Percentiles rank a stretch among this genome's conserved stretches.
phyloP scores from a whole-genome alignment of 129 eudicot genomes.

The Chrysanthemum seticuspe region DNA sequence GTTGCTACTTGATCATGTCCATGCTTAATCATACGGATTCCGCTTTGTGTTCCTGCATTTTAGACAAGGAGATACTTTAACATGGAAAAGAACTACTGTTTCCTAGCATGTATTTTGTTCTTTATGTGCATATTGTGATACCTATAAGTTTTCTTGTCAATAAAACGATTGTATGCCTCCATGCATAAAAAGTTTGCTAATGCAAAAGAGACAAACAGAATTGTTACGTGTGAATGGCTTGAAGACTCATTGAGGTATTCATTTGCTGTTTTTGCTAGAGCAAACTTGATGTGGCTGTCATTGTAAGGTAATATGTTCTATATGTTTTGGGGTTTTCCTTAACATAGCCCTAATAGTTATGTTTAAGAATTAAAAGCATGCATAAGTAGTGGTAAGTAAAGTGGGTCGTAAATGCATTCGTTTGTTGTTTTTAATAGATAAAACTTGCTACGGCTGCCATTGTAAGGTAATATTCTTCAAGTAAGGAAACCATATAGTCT shows the following conservation, averaged over 20 bases:
- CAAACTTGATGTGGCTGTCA: neutral
- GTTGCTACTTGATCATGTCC: conserved; percentile 25
- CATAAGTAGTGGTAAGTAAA: neutral
- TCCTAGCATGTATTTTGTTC: neutral
- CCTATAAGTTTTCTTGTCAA: neutral
- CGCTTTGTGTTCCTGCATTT: conserved; percentile 39
- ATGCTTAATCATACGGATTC: conserved; percentile 13
- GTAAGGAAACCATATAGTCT: neutral
- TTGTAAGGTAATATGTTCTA: neutral
- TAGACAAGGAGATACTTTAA: conserved; percentile 15
- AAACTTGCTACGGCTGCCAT: neutral
- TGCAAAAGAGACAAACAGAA: neutral
- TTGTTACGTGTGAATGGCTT: neutral
- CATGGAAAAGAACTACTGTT: conserved; percentile 15
- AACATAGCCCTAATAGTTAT: too few relatives aligned
- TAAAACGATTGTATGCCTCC: conserved; percentile 1
- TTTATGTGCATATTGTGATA: neutral
- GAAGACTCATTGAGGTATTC: too few relatives aligned
- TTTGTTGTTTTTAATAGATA: neutral
- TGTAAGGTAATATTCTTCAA: conserved; percentile 3
- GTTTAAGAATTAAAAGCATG: neutral
- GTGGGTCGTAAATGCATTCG: too few relatives aligned
- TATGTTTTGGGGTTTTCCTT: neutral
- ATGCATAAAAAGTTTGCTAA: neutral
- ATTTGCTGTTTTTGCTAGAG: neutral